Base-by-base conservation (phyloP, 169 alveolate genomes). In the Plasmodium blacklocki region DNA sequence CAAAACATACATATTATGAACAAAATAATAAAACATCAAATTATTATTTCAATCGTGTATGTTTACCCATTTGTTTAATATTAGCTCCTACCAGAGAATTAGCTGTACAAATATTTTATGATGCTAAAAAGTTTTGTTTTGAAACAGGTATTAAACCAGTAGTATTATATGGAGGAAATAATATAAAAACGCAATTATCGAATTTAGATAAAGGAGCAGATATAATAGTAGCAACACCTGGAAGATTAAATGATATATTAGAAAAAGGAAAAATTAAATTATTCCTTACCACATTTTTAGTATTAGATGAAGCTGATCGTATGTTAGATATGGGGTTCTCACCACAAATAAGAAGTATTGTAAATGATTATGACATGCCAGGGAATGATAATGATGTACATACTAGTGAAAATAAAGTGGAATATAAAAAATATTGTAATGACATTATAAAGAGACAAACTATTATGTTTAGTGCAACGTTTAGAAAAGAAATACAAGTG, bases 41-140 rank as follows among this genome's bases (percentile, higher is more conserved):
- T 54, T 64, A 76, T 18, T 94, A 94, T 78, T 26, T 50, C 11
- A 29, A 92, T 66, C 87, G 94, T 19, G 88, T 75, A 21, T 93
- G 96, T 32, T 88, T 86, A 23, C 96, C 96, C 12, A 93, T 89
- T 49, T 93, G 93, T 91, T 94, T 74, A 58, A 96, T 98, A 47
- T 86, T 99, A 26, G 97, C 99, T 11, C 99, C 99, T 3, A 99
- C 99, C 0, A 96, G 99, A 52, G 99, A 99, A 93, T 94, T 99
- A 47, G 99, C 99, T 9, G 95, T 96, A 23, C 98, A 98, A 93
- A 98, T 97, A 23, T 95, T 89, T 85, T 95, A 94, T 58, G 99
- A 97, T 88, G 95, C 98, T 2, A 93, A 96, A 76, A 97, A 97
- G 75, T 97, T 97, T 76, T 91, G 96, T 54, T 95, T 89, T 87